Percentiles rank a stretch among this genome's conserved stretches.
These are phyloP conservation scores for Pleomassaria siparia DNA, from an alignment of 2,329 filamentous ascomycete species.

Conservation along the genomic window DNA sequence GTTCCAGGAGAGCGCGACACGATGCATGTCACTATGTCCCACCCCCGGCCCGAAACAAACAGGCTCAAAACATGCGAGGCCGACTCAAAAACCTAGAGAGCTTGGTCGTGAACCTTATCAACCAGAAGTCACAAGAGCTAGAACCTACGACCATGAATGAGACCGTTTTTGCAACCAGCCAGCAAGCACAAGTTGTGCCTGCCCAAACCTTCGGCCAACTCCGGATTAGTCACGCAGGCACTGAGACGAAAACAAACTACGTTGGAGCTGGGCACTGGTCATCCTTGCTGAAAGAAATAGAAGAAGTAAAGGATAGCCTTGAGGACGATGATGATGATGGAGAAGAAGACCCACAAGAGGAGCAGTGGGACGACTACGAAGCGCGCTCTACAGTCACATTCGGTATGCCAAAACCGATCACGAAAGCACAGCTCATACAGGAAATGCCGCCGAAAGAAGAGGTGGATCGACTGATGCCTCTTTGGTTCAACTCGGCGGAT, in stretches of 20 bases:
- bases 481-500: conserved; percentile 28
- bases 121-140: conserved; percentile 25
- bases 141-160: neutral
- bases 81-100: conserved; percentile 31
- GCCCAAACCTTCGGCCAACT: conserved; percentile 22
- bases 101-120: conserved; percentile 31
- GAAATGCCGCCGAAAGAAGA: conserved; percentile 28
- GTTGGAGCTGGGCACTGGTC: conserved; percentile 30
- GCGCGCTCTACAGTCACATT: conserved; percentile 24
- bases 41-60: conserved; percentile 24
- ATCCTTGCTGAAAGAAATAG: conserved; percentile 28
- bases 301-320: conserved; percentile 29
- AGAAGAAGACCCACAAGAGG: conserved; percentile 13
- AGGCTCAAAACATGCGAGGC: conserved; percentile 32
- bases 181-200: conserved; percentile 5
- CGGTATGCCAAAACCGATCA: conserved; percentile 20
- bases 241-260: conserved; percentile 21
- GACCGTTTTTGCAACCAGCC: neutral
- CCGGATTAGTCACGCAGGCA: conserved; percentile 18
- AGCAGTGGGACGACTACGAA: conserved; percentile 18
- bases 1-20: conserved; percentile 25
- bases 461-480: conserved; percentile 24
- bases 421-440: conserved; percentile 22
- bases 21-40: conserved; percentile 27
- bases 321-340: conserved; percentile 23